A percentile compares a stretch with the other conserved stretches of the same genome.
Evolutionary conservation across 2,329 filamentous ascomycete species (phyloP).

Genomic region (Fusarium nisikadoi): DNA sequence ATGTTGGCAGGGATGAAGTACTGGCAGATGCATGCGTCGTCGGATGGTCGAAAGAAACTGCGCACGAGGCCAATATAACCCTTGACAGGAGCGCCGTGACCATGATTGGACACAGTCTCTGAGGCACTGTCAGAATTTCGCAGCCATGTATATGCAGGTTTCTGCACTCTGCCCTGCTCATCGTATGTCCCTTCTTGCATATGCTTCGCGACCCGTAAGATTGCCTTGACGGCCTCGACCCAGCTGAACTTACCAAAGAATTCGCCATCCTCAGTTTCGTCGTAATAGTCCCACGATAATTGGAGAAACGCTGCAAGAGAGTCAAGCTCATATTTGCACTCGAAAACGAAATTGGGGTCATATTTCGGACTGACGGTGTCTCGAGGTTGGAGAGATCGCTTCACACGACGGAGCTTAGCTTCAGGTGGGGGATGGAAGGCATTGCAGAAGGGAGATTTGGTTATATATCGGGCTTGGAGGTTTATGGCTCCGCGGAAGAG

Average conservation of each 20-base stretch:
- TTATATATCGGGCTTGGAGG: conserved; percentile 77
- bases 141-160: conserved; percentile 78
- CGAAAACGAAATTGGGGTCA: conserved; percentile 79
- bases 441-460: conserved; percentile 85
- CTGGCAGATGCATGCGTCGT: conserved; percentile 86
- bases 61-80: conserved; percentile 84
- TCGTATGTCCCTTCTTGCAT: conserved; percentile 82
- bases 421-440: conserved; percentile 90
- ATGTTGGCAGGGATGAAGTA: conserved; percentile 92
- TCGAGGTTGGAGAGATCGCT: conserved; percentile 45
- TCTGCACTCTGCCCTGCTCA: conserved; percentile 64
- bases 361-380: conserved; percentile 72
- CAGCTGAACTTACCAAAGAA: conserved; percentile 81
- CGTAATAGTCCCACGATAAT: conserved; percentile 82
- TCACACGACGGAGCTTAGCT: conserved; percentile 54
- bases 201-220: conserved; percentile 74
- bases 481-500: conserved; percentile 81
- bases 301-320: conserved; percentile 88
- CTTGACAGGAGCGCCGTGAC: conserved; percentile 82
- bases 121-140: conserved; percentile 78
- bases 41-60: conserved; percentile 89
- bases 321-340: conserved; percentile 97
- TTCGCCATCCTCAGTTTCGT: conserved; percentile 74
- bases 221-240: conserved; percentile 75
- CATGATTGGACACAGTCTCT: conserved; percentile 82